Conservation (phyloP, 1,139 yeast genomes). For the Nakaseomyces bracarensis region DNA sequence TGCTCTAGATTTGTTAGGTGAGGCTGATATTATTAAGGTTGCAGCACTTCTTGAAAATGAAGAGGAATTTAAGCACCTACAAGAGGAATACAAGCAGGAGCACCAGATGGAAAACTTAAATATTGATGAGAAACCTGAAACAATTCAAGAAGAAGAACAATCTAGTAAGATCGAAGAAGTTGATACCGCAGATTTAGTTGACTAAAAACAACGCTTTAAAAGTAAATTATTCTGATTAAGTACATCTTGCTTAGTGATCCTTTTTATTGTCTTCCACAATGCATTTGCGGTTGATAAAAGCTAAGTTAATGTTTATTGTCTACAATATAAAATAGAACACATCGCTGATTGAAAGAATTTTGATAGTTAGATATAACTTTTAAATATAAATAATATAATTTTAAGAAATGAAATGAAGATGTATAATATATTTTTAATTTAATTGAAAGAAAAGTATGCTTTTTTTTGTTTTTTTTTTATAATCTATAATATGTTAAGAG, state of each 20-base stretch:
- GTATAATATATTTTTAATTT: background rate
- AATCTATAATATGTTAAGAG: constrained; percentile 1
- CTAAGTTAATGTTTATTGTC: too few relatives aligned
- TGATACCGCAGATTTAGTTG: constrained; percentile 33
- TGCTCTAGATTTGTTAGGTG: constrained; percentile 63
- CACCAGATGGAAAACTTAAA: constrained; percentile 14
- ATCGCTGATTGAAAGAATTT: too few relatives aligned
- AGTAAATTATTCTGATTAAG: too few relatives aligned
- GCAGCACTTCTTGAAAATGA: constrained; percentile 72
- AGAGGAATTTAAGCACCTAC: constrained; percentile 50
- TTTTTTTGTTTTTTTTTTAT: background rate
- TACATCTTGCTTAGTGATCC: too few relatives aligned
- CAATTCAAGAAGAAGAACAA: constrained; percentile 12
- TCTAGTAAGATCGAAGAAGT: constrained; percentile 5
- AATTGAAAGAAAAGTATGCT: background rate
- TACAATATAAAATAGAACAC: too few relatives aligned
- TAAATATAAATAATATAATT: background rate
- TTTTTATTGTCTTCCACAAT: too few relatives aligned
- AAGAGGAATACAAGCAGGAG: constrained; percentile 36
- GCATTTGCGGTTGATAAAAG: too few relatives aligned
- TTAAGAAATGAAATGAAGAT: background rate
- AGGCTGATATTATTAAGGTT: constrained; percentile 77
- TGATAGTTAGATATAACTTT: too few relatives aligned
- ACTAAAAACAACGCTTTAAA: too few relatives aligned
- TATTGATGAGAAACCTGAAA: constrained; percentile 11